Evolutionary conservation across 371 early-diverging fungal genomes (phyloP), one percentile per base, ranked within the genome.

Genomic region (Actinomucor elegans): DNA sequence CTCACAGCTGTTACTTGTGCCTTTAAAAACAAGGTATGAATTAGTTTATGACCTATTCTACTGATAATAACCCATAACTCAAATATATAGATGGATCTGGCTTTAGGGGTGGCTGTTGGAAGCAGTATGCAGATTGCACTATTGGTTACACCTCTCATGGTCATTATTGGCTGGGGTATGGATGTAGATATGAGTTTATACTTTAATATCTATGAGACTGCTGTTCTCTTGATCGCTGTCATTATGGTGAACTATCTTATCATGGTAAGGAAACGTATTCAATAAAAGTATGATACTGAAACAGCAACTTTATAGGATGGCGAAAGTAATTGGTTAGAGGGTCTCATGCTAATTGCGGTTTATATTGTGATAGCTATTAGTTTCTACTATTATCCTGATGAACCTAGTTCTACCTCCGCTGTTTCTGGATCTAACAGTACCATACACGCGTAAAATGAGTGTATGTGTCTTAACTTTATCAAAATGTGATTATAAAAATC

Each of bases 71-170:
- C 27, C 23, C 29, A 18, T 42, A 6, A 17, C 3, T 14, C 48
- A 23, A 38, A 31, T 45, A 26, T 24, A 6, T 43, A 73, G 78
- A 93, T 95, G 91, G 93, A 95, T 53, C 66, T 93, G 23, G 84
- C 91, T 0, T 75, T 96, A 28, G 85, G 88, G 31, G 87, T 95
- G 17, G 93, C 96, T 14, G 75, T 94, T 10, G 95, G 94, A 2
- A 90, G 91, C n/a, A 86, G 86, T 40, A 89, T 93, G 84, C 94
- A 96, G 67, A 93, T 96, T 48, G 90, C 94, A 1, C 76, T 96
- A 15, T 75, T 94, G 24, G 93, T 94, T 3, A 89, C 91, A 14
- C 97, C 96, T 4, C 57, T 94, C 29, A 75, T 91, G 63, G 94
- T 94, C 41, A 77, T 95, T 34, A 69, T 91, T 17, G 94, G 95